Percentiles rank a stretch among this genome's conserved stretches.
phyloP scores from a whole-genome alignment of 331 rosid genomes.

The Saraca asoca region DNA sequence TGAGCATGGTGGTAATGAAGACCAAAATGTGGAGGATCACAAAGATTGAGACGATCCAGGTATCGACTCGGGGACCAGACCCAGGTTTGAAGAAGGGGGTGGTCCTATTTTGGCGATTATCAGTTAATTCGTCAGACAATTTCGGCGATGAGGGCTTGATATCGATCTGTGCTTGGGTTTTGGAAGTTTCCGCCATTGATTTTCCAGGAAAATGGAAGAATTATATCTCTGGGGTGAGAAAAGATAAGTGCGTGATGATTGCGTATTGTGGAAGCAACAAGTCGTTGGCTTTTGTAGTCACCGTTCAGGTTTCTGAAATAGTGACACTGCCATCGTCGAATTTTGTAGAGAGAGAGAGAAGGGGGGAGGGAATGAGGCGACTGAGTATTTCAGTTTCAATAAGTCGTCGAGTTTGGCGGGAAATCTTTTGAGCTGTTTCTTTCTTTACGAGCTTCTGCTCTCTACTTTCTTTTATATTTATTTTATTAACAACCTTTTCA shows the following conservation, averaged over 20 bases:
- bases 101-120: slow-evolving; percentile 38
- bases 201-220: slow-evolving; percentile 30
- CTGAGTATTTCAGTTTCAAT: slow-evolving; percentile 11
- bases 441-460: neutral
- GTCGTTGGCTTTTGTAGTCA: neutral
- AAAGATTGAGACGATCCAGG: slow-evolving; percentile 84
- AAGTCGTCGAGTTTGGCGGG: slow-evolving; percentile 68
- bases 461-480: no score
- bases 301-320: no score
- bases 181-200: slow-evolving; percentile 46
- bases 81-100: slow-evolving; percentile 48
- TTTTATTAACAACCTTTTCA: neutral
- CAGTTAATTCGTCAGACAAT: slow-evolving; percentile 30
- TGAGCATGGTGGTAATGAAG: slow-evolving; percentile 71
- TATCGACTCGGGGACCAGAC: slow-evolving; percentile 56
- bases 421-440: neutral
- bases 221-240: neutral
- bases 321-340: neutral
- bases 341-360: neutral
- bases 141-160: slow-evolving; percentile 44
- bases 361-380: no score
- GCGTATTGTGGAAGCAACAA: neutral
- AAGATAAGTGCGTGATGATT: neutral
- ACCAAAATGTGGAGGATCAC: slow-evolving; percentile 66
- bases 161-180: slow-evolving; percentile 24